Evolutionary conservation across 225 moss, liverwort and hornwort genomes (phyloP).

Genomic region (Marchantia polymorpha): DNA sequence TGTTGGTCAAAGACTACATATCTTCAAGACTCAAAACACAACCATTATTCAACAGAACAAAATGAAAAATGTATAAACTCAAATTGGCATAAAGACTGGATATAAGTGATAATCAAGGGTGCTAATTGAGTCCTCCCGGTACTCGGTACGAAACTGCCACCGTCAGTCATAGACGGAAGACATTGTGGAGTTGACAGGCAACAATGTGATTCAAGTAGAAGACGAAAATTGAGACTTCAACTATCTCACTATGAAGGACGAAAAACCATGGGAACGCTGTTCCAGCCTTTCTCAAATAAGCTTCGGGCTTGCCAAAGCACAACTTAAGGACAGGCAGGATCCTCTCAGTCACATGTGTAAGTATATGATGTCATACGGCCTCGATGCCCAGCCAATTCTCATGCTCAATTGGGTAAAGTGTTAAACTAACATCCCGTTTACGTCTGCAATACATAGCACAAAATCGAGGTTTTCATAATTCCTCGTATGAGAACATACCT

Average conservation of each 20-base stretch:
- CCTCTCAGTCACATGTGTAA: background rate
- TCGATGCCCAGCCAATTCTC: background rate
- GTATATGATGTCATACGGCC: background rate
- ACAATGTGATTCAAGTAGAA: background rate
- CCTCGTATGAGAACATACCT: constrained; percentile 34
- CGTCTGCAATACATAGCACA: no score
- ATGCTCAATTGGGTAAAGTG: background rate
- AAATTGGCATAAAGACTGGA: background rate
- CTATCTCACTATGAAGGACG: background rate
- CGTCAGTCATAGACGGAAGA: background rate
- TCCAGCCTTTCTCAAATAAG: background rate
- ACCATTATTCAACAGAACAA: background rate
- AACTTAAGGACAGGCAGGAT: background rate
- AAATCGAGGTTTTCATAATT: background rate
- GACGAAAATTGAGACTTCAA: background rate
- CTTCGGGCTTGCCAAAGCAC: background rate
- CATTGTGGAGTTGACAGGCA: background rate
- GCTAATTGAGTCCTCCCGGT: background rate
- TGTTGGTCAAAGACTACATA: background rate
- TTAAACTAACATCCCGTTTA: background rate
- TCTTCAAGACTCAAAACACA: background rate
- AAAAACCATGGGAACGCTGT: no score
- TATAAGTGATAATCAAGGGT: background rate
- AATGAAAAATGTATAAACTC: background rate
- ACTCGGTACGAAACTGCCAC: background rate